Conservation (phyloP, 176 grass and related monocot genomes). For the Carex cristatella region DNA sequence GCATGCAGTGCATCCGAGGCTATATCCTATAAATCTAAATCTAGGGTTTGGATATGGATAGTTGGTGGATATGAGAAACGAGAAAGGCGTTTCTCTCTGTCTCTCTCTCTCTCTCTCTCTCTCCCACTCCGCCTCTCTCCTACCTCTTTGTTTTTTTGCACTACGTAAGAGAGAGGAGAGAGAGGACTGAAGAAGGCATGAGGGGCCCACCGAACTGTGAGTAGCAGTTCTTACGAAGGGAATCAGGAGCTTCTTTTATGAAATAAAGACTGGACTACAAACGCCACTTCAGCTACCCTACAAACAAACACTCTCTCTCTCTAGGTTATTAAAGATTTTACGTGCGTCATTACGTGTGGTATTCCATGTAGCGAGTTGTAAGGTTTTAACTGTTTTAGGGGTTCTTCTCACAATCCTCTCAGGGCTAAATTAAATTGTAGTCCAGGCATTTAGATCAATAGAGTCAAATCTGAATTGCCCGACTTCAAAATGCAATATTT, state of each 20-base stretch:
- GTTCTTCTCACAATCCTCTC: background rate
- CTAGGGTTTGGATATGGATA: constrained; percentile 21
- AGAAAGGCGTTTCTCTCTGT: constrained; percentile 19
- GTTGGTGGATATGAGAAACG: constrained; percentile 16
- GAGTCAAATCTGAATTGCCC: background rate
- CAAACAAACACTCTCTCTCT: constrained; percentile 5
- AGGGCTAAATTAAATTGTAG: background rate
- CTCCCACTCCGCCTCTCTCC: background rate
- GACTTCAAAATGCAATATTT: too few species aligned
- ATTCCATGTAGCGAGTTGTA: background rate
- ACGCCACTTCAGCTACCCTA: background rate
- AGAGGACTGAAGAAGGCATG: background rate
- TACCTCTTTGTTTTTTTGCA: constrained; percentile 4
- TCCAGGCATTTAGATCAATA: background rate
- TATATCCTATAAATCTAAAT: constrained; percentile 28
- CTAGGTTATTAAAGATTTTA: background rate
- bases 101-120: background rate
- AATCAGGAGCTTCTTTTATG: constrained; percentile 33
- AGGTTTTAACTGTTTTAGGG: background rate
- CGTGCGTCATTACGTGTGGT: background rate
- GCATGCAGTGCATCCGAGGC: constrained; percentile 3
- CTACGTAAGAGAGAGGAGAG: constrained; percentile 14
- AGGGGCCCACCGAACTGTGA: constrained; percentile 12
- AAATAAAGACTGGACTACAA: constrained; percentile 23
- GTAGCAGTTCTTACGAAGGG: constrained; percentile 28